Conservation (phyloP, 176 grass and related monocot genomes). For the Canna indica region DNA sequence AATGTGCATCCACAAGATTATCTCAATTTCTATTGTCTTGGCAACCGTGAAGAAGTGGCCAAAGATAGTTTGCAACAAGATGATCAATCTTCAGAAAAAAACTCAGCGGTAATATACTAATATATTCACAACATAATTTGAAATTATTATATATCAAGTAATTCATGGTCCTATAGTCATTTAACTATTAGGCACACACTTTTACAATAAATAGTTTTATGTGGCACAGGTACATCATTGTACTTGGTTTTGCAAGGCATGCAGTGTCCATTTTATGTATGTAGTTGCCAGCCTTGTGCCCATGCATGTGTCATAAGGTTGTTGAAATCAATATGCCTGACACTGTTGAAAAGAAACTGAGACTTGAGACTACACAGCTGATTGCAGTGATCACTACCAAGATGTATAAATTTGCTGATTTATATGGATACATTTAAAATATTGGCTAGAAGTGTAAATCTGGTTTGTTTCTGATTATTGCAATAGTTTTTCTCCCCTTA, state of each 20-base stretch:
- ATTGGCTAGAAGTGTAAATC: neutral
- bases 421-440: neutral
- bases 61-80: too few relatives aligned
- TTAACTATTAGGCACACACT: neutral
- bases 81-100: neutral
- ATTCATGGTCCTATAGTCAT: neutral
- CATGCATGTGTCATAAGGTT: neutral
- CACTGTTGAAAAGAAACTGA: too few relatives aligned
- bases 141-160: neutral
- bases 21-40: slow-evolving; percentile 95
- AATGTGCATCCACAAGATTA: slow-evolving; percentile 39
- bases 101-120: neutral
- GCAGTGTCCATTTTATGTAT: neutral
- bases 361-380: too few relatives aligned
- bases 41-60: slow-evolving; percentile 34
- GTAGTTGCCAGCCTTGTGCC: neutral
- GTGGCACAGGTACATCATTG: neutral
- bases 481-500: neutral
- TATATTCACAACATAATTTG: neutral
- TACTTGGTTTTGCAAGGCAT: neutral
- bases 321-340: too few relatives aligned
- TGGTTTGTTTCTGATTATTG: neutral
- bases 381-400: neutral
- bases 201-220: neutral
- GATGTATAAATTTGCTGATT: neutral